Conservation (phyloP, 176 grass and related monocot genomes). For the Juncus effusus region DNA sequence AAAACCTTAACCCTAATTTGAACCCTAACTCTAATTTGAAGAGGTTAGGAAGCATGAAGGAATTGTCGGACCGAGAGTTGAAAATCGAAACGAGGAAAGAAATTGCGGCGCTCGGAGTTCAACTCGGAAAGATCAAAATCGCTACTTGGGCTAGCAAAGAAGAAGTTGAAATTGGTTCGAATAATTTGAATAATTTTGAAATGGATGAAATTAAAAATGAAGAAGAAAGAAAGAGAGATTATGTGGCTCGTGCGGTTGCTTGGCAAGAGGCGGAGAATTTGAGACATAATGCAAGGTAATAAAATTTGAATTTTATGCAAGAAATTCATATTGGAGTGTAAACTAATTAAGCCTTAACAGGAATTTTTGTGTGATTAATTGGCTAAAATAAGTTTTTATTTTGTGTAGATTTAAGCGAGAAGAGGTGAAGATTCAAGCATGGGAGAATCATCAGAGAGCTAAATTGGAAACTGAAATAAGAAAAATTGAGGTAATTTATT, state of each 20-base stretch:
- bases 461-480: slow-evolving; percentile 75
- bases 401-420: slow-evolving; percentile 70
- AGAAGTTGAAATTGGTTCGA: slow-evolving; percentile 51
- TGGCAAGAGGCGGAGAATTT: slow-evolving; percentile 82
- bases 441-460: slow-evolving; percentile 54
- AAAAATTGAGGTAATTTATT: slow-evolving; percentile 60
- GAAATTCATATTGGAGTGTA: background rate
- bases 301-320: slow-evolving; percentile 9
- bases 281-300: slow-evolving; percentile 80
- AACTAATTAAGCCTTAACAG: background rate
- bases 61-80: slow-evolving; percentile 68
- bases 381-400: background rate
- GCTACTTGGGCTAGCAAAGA: slow-evolving; percentile 96
- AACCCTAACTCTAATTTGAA: slow-evolving; percentile 42
- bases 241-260: slow-evolving; percentile 54
- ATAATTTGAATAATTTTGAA: slow-evolving; percentile 24
- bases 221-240: slow-evolving; percentile 57
- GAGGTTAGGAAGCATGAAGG: slow-evolving; percentile 41
- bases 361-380: background rate
- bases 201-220: slow-evolving; percentile 36
- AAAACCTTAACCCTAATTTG: slow-evolving; percentile 36
- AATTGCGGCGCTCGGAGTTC: slow-evolving; percentile 77
- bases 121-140: slow-evolving; percentile 94
- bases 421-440: slow-evolving; percentile 89
- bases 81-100: slow-evolving; percentile 77